These are phyloP conservation scores for Ceratocystis diversiconidia DNA, from an alignment of 2,329 filamentous ascomycete genomes.

Conservation along the genomic window DNA sequence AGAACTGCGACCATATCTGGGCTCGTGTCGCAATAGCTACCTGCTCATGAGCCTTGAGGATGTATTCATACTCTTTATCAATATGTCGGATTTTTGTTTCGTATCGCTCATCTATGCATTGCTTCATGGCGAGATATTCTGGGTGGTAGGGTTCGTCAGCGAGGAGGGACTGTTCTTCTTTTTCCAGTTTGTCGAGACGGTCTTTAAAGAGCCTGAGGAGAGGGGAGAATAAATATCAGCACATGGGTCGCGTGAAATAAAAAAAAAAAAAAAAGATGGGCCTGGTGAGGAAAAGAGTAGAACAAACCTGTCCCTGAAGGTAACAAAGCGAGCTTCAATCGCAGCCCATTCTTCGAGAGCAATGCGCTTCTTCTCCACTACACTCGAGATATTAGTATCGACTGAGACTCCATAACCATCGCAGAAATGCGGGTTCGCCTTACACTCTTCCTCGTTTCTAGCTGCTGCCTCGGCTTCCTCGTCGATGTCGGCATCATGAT, in stretches of 20 bases:
- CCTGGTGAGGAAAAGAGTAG: neutral
- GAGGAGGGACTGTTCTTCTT: conserved; percentile 48
- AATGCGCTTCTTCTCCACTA: conserved; percentile 63
- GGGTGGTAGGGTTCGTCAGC: conserved; percentile 61
- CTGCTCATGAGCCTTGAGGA: conserved; percentile 56
- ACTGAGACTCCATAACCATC: neutral
- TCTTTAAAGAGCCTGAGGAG: conserved; percentile 66
- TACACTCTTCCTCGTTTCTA: conserved; percentile 52
- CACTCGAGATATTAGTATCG: conserved; percentile 22
- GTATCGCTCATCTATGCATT: conserved; percentile 68
- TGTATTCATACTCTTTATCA: conserved; percentile 57
- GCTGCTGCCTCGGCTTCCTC: conserved; percentile 45
- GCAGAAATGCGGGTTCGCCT: conserved; percentile 22
- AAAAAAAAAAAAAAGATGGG: neutral
- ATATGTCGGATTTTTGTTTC: conserved; percentile 69
- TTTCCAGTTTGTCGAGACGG: conserved; percentile 65
- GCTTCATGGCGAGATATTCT: conserved; percentile 80
- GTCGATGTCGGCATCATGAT: conserved; percentile 28
- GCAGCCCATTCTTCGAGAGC: conserved; percentile 66
- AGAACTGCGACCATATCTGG: conserved; percentile 80
- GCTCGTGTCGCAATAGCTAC: conserved; percentile 68
- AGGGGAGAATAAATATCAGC: conserved; percentile 22
- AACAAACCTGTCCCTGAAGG: conserved; percentile 62
- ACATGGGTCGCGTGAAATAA: neutral
- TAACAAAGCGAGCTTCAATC: conserved; percentile 78